These are phyloP conservation scores for Podaxis sp. DNA, from an alignment of 768 basidiomycete genomes.

Conservation along the genomic window DNA sequence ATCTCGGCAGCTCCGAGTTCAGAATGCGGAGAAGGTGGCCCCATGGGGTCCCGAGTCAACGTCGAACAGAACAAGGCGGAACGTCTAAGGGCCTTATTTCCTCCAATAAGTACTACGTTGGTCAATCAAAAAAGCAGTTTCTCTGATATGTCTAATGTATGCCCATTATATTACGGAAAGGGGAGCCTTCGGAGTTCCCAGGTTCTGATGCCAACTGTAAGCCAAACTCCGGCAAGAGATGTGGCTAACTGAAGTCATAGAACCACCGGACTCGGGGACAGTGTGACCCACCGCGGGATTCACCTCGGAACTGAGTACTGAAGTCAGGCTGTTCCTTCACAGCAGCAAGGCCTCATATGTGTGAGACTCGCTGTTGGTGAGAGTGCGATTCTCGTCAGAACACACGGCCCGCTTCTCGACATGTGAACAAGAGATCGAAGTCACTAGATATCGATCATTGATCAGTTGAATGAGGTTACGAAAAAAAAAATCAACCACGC, in stretches of 20 bases:
- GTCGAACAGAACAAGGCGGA: too few species aligned
- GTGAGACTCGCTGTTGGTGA: background rate
- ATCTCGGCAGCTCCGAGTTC: conserved; percentile 6
- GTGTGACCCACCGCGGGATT: background rate
- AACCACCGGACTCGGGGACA: background rate
- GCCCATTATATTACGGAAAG: background rate
- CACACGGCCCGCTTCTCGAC: background rate
- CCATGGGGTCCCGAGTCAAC: conserved; percentile 9
- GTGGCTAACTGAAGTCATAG: background rate
- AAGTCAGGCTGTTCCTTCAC: too few species aligned
- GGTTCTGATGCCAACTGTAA: background rate
- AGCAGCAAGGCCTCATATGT: background rate
- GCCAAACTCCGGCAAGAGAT: background rate
- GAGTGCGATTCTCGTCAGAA: background rate
- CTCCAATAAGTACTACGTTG: background rate
- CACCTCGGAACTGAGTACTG: background rate
- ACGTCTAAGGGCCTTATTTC: background rate
- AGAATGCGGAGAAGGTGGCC: background rate
- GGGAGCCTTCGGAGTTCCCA: background rate
- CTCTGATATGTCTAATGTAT: background rate
- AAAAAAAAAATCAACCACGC: background rate
- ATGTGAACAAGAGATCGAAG: background rate
- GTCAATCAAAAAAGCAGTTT: background rate
- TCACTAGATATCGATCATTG: background rate
- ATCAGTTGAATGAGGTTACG: background rate